Evolutionary conservation across 2,329 filamentous ascomycete species (phyloP), one percentile per base, ranked within the genome.

Genomic region (Anisogramma anomala): DNA sequence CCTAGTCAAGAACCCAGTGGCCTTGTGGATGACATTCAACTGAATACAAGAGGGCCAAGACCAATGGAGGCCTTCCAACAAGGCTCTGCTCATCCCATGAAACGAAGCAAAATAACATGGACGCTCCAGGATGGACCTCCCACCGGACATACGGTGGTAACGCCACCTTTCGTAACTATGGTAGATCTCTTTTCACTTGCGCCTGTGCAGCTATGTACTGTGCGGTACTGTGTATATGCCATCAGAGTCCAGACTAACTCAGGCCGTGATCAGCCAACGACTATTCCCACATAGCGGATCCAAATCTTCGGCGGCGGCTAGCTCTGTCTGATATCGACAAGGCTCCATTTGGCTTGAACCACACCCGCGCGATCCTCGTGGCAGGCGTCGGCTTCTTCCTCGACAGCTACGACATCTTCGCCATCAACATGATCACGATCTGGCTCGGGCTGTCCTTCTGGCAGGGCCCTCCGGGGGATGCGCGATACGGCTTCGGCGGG

Each of bases 301-400:
- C 82, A n/a, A 84, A 85, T 52, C 72, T 88, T 52, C 74, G 82
- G 41, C 72, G 84, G 49, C 74, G 83, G 42, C 71, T 84, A 43
- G 84, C 84, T 18, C 71, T 89, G 42, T 81, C 82, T 8, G 80
- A 88, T 54, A 84, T 87, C 50, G 82, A 87, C 65, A 83, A 84
- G 64, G 78, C 82, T 3, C 77, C 77, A 0, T 85, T 87, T 54
- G 79, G 82, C 50, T 75, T 81, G 65, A 82, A 84, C 58, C 83
- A 88, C 61, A 68, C 87, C 19, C 75, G 83, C 34, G 79, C 82
- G 41, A 71, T 86, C 3, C 60, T 83, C 6, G 83, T 89, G 3
- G 83, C 84, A 19, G 84, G 84, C 36, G 79, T 85, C 44, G 84
- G 84, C 38, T 89, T 91, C 67, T 86, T 89, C 56, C 80, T 84